phyloP scores from a whole-genome alignment of 2,329 filamentous ascomycete species.

The Talaromyces verruculosus region DNA sequence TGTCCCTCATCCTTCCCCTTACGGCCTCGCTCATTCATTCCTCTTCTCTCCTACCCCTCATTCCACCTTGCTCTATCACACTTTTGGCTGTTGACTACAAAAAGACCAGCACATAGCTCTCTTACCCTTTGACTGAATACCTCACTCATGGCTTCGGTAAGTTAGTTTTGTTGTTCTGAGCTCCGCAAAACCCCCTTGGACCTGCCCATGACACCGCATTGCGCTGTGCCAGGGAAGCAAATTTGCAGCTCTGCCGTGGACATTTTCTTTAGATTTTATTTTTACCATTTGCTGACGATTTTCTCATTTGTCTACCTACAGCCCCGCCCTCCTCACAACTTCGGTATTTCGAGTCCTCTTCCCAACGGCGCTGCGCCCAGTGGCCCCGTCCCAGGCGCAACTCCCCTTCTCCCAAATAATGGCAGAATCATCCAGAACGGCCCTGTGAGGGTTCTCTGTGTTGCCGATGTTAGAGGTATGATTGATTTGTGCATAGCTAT shows the following conservation, averaged over 20 bases:
- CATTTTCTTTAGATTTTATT: not conserved
- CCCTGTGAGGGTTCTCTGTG: constrained; percentile 49
- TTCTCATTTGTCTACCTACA: constrained; percentile 25
- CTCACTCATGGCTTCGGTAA: constrained; percentile 50
- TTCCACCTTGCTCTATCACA: not conserved
- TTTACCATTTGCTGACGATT: constrained; percentile 26
- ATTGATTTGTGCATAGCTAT: not conserved
- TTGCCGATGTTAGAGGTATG: constrained; percentile 54
- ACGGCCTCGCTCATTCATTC: constrained; percentile 27
- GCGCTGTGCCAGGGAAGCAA: constrained; percentile 2
- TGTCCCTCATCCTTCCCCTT: constrained; percentile 21
- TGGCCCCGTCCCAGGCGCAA: constrained; percentile 47
- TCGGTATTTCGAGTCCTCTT: constrained; percentile 46
- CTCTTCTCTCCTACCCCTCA: constrained; percentile 17
- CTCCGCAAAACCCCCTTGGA: constrained; percentile 23
- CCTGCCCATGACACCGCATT: constrained; percentile 19
- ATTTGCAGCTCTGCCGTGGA: not conserved
- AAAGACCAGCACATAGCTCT: constrained; percentile 22
- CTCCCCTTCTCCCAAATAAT: constrained; percentile 52
- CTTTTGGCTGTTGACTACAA: constrained; percentile 20
- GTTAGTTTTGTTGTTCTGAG: constrained; percentile 25
- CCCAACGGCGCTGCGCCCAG: constrained; percentile 47
- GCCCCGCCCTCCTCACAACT: constrained; percentile 47
- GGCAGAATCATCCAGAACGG: constrained; percentile 52
- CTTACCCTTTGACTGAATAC: constrained; percentile 20